phyloP scores from a whole-genome alignment of 352 stramenopile species.

The Sclerospora graminicola region DNA sequence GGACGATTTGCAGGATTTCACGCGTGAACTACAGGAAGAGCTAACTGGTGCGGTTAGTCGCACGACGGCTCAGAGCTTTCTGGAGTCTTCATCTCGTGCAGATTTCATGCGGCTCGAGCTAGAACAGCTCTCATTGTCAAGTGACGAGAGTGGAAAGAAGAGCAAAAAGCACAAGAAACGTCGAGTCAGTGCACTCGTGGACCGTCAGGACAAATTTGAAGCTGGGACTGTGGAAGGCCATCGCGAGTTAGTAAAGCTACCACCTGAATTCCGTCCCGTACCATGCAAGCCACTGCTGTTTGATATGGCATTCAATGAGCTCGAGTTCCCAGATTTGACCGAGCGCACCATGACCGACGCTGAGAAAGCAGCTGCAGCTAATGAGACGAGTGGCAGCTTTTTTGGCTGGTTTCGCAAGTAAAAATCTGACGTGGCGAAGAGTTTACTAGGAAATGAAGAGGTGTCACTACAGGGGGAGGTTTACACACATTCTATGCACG shows the following conservation, averaged over 20 bases:
- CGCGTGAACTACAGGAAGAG: constrained; percentile 44
- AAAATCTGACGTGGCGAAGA: constrained; percentile 7
- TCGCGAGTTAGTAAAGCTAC: constrained; percentile 55
- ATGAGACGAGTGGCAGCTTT: constrained; percentile 30
- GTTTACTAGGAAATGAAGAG: background rate
- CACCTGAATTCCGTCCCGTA: constrained; percentile 49
- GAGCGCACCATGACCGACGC: constrained; percentile 69
- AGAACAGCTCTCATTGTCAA: constrained; percentile 39
- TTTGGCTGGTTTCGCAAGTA: constrained; percentile 82
- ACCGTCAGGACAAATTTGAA: constrained; percentile 33
- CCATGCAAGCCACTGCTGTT: constrained; percentile 77
- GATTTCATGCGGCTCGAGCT: constrained; percentile 54
- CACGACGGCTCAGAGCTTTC: constrained; percentile 61
- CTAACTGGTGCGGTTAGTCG: constrained; percentile 54
- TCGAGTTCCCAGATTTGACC: constrained; percentile 69
- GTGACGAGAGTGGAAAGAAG: constrained; percentile 46
- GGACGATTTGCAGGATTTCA: constrained; percentile 53
- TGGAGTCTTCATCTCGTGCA: constrained; percentile 44
- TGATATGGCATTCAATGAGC: constrained; percentile 73
- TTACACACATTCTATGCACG: constrained; percentile 11
- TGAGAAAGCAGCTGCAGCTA: constrained; percentile 37
- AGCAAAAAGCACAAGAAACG: constrained; percentile 35
- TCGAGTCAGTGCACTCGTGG: constrained; percentile 17
- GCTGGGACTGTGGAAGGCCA: constrained; percentile 31
- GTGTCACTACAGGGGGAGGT: constrained; percentile 3